A percentile compares a stretch with the other conserved stretches of the same genome.
Evolutionary conservation across 495 filamentous ascomycete species (phyloP).

Genomic region (Cladorrhinum samala): DNA sequence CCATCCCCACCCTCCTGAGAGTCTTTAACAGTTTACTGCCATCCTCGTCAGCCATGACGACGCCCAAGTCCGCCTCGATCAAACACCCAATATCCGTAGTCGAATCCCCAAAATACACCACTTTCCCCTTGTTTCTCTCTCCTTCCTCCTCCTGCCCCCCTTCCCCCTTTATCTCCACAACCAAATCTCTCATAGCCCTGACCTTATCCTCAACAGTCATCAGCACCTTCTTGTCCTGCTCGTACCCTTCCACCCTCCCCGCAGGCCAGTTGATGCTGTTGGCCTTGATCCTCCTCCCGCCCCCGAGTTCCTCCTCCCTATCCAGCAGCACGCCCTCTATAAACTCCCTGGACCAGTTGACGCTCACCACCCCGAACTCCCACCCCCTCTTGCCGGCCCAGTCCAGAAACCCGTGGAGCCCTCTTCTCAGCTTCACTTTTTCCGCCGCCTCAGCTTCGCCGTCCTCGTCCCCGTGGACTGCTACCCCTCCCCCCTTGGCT

Average conservation of each 20-base stretch:
- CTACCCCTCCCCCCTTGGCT: background rate
- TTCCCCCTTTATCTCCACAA: background rate
- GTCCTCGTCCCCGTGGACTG: slow-evolving; percentile 11
- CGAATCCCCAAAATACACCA: slow-evolving; percentile 32
- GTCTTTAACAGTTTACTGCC: slow-evolving; percentile 30
- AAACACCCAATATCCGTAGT: slow-evolving; percentile 33
- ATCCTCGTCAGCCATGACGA: slow-evolving; percentile 34
- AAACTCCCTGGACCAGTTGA: slow-evolving; percentile 43
- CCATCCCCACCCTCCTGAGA: slow-evolving; percentile 30
- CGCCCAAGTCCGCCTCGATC: slow-evolving; percentile 27
- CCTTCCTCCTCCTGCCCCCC: background rate
- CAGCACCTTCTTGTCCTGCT: slow-evolving; percentile 10
- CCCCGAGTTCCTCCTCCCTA: background rate
- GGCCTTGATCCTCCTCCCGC: background rate
- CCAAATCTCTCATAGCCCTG: slow-evolving; percentile 11
- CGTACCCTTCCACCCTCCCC: background rate
- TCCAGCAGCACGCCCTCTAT: slow-evolving; percentile 29
- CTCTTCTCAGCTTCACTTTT: slow-evolving; percentile 26
- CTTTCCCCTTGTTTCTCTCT: too few relatives aligned
- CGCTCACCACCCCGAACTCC: slow-evolving; percentile 35
- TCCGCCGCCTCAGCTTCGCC: slow-evolving; percentile 13
- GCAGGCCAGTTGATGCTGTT: background rate
- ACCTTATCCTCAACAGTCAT: slow-evolving; percentile 23
- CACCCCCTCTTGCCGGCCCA: slow-evolving; percentile 7
- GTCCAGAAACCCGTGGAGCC: slow-evolving; percentile 29